These are phyloP conservation scores for Talaromyces thailandensis DNA, from an alignment of 495 filamentous ascomycete genomes.

Conservation along the genomic window DNA sequence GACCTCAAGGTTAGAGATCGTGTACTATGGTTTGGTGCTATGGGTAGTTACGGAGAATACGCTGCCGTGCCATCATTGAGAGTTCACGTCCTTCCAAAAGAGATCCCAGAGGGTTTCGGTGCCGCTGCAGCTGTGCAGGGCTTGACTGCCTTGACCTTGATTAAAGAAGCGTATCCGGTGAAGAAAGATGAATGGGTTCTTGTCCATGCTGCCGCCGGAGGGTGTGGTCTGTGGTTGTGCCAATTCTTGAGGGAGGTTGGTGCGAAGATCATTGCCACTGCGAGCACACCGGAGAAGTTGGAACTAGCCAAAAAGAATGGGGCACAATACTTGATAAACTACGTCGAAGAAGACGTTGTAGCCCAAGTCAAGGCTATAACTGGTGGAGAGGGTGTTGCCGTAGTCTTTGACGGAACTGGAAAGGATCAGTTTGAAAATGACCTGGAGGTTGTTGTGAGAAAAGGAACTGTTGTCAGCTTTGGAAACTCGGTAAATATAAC, in stretches of 20 bases:
- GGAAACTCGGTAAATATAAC: slow-evolving; percentile 24
- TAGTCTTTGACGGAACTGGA: slow-evolving; percentile 76
- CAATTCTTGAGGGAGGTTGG: slow-evolving; percentile 56
- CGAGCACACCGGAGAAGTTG: slow-evolving; percentile 52
- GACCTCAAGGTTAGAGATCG: slow-evolving; percentile 41
- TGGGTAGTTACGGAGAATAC: slow-evolving; percentile 57
- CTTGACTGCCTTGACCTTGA: slow-evolving; percentile 64
- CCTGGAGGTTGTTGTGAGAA: slow-evolving; percentile 54
- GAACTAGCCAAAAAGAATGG: slow-evolving; percentile 47
- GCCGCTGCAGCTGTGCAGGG: slow-evolving; percentile 60
- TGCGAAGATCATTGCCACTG: slow-evolving; percentile 63
- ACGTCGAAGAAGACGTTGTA: slow-evolving; percentile 45
- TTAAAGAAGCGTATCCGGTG: slow-evolving; percentile 55
- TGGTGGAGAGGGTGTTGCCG: slow-evolving; percentile 47
- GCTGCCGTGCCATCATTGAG: slow-evolving; percentile 40
- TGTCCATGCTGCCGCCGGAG: slow-evolving; percentile 73
- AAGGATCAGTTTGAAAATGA: slow-evolving; percentile 63
- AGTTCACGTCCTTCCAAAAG: slow-evolving; percentile 43
- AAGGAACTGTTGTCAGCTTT: slow-evolving; percentile 60
- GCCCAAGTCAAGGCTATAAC: slow-evolving; percentile 49
- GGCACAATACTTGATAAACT: slow-evolving; percentile 53
- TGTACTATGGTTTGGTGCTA: slow-evolving; percentile 43
- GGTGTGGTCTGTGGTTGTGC: slow-evolving; percentile 58
- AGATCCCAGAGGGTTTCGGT: slow-evolving; percentile 40
- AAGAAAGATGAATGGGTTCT: slow-evolving; percentile 61